These are phyloP conservation scores for Anthracocystis setariae DNA, from an alignment of 1,284 basidiomycete species.

Conservation along the genomic window DNA sequence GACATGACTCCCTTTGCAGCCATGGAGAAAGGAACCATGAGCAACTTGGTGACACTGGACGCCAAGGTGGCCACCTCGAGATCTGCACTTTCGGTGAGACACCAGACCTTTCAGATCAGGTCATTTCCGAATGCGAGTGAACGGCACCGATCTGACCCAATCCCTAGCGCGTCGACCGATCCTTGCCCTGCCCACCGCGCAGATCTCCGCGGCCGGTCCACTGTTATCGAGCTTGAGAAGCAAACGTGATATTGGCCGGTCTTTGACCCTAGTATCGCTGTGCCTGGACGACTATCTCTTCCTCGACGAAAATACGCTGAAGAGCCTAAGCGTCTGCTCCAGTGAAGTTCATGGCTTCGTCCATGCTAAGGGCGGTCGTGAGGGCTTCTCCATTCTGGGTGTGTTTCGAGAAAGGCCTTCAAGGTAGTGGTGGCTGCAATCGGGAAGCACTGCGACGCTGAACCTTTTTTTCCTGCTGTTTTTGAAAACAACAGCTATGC, in stretches of 20 bases:
- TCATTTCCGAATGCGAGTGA: neutral
- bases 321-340: conserved; percentile 39
- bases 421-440: neutral
- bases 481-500: conserved; percentile 26
- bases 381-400: conserved; percentile 44
- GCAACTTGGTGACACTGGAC: conserved; percentile 18
- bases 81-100: conserved; percentile 29
- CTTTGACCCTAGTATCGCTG: conserved; percentile 18
- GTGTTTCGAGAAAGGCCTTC: neutral
- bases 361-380: conserved; percentile 26
- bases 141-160: neutral
- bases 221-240: conserved; percentile 30
- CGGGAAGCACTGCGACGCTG: neutral
- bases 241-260: conserved; percentile 15
- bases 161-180: neutral
- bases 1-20: neutral
- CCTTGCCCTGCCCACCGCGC: neutral
- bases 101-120: neutral
- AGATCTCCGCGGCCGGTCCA: conserved; percentile 31
- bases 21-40: conserved; percentile 9
- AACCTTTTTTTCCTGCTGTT: neutral
- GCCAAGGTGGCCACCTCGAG: conserved; percentile 29
- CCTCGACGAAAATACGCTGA: conserved; percentile 42
- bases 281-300: conserved; percentile 33
- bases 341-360: conserved; percentile 36